phyloP scores from a whole-genome alignment of 179 eudicot species.

The Drosera spatulata region DNA sequence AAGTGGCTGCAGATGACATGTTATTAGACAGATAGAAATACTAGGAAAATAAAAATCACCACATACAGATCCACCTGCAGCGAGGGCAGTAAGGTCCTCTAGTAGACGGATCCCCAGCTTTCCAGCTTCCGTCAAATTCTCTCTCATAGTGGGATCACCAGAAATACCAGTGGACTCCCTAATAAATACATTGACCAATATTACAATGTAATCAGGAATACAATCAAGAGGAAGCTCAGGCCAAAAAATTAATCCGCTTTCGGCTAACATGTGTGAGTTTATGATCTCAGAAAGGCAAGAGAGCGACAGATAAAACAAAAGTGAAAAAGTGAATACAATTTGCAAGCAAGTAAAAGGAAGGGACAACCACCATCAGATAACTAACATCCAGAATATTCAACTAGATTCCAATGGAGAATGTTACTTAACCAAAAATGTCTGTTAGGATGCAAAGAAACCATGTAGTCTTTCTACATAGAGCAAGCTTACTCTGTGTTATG shows the following conservation, averaged over 20 bases:
- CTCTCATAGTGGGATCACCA: conserved; percentile 50
- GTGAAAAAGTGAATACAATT: no score
- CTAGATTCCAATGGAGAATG: not conserved
- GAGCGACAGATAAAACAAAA: no score
- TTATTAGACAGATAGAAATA: not conserved
- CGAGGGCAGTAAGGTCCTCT: conserved; percentile 98
- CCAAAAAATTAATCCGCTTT: no score
- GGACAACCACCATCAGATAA: conserved; percentile 1
- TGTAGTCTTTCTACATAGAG: conserved; percentile 1
- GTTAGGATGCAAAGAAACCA: not conserved
- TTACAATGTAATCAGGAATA: conserved; percentile 2
- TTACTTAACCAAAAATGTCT: not conserved
- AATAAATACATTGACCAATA: conserved; percentile 6
- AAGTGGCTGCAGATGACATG: not conserved
- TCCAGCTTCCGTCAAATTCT: conserved; percentile 60
- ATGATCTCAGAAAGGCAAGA: no score
- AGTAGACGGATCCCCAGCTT: conserved; percentile 78
- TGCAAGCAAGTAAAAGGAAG: conserved; percentile 7
- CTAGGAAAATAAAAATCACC: conserved; percentile 24
- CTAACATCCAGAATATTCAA: not conserved
- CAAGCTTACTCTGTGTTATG: conserved; percentile 65
- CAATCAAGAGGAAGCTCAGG: conserved; percentile 1
- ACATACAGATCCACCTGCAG: conserved; percentile 99
- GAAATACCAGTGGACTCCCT: conserved; percentile 51
- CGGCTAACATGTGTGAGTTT: no score